These are phyloP conservation scores for Alectoria sarmentosa DNA, from an alignment of 495 filamentous ascomycete species.

Conservation along the genomic window DNA sequence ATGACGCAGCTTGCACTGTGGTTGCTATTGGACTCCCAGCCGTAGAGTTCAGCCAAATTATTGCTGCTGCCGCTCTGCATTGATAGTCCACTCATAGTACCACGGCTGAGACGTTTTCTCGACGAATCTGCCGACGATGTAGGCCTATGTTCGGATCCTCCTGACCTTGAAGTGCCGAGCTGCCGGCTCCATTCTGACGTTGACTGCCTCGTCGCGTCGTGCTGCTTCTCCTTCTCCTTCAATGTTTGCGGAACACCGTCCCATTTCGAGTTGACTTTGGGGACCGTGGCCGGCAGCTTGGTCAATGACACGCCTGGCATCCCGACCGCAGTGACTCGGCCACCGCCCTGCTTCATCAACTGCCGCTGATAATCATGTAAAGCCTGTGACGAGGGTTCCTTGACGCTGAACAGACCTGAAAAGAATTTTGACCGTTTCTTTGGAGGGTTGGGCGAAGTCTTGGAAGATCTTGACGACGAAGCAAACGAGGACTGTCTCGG, in stretches of 20 bases:
- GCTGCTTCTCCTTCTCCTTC: constrained; percentile 29
- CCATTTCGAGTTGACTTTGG: constrained; percentile 45
- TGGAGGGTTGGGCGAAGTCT: background rate
- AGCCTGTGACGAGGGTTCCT: constrained; percentile 30
- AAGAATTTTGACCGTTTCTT: constrained; percentile 24
- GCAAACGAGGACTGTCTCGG: constrained; percentile 12
- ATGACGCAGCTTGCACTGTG: background rate
- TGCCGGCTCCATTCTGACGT: constrained; percentile 14
- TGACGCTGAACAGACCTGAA: constrained; percentile 25
- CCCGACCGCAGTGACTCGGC: constrained; percentile 24
- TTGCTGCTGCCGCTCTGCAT: constrained; percentile 16
- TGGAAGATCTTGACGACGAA: background rate
- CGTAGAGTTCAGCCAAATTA: constrained; percentile 20
- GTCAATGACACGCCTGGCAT: constrained; percentile 33
- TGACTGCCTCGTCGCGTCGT: constrained; percentile 28
- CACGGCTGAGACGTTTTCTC: constrained; percentile 14
- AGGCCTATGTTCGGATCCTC: constrained; percentile 13
- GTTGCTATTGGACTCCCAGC: constrained; percentile 18
- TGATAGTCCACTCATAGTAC: constrained; percentile 16
- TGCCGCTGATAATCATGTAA: constrained; percentile 26
- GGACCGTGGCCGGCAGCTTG: constrained; percentile 38
- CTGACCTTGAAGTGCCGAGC: constrained; percentile 4
- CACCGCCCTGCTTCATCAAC: constrained; percentile 24
- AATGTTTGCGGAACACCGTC: constrained; percentile 37
- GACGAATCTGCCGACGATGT: constrained; percentile 8